A percentile compares a stretch with the other conserved stretches of the same genome.
These are phyloP conservation scores for Colletotrichum sp. DNA, from an alignment of 2,329 filamentous ascomycete genomes.

Conservation along the genomic window DNA sequence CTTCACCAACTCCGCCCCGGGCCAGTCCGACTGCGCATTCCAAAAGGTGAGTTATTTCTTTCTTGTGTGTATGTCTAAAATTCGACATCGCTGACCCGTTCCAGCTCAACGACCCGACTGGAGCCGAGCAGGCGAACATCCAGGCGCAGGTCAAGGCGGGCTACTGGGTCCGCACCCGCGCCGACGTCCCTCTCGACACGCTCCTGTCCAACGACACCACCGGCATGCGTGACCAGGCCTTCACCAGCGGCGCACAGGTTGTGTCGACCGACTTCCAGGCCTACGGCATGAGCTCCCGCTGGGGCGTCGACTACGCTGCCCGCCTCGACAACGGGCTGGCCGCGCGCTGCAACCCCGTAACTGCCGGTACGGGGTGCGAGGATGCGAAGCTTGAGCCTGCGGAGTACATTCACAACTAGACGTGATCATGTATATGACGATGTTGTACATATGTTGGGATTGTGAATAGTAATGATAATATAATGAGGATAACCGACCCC, in stretches of 20 bases:
- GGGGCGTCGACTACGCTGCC: conserved; percentile 51
- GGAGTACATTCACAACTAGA: conserved; percentile 22
- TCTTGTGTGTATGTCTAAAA: not conserved
- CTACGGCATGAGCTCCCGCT: conserved; percentile 50
- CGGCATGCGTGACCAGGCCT: conserved; percentile 43
- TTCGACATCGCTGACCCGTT: not conserved
- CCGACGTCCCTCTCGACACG: conserved; percentile 50
- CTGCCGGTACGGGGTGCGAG: conserved; percentile 20
- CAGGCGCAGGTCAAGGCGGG: conserved; percentile 47
- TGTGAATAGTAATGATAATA: not conserved
- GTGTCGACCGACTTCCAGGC: conserved; percentile 53
- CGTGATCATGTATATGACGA: too few species aligned
- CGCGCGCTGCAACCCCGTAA: conserved; percentile 37
- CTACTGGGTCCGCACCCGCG: conserved; percentile 54
- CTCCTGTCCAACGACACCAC: conserved; percentile 43
- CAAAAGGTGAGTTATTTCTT: conserved; percentile 36
- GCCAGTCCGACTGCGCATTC: conserved; percentile 49
- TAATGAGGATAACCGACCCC: not conserved
- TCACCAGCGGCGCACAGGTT: conserved; percentile 52
- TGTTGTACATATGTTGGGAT: not conserved
- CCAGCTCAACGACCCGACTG: conserved; percentile 47
- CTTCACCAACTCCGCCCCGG: conserved; percentile 53
- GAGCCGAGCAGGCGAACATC: conserved; percentile 42
- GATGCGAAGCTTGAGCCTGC: conserved; percentile 24
- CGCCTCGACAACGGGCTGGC: conserved; percentile 23